Conservation (phyloP, 805 yeast species). For the Kluyveromyces dobzhanskii region DNA sequence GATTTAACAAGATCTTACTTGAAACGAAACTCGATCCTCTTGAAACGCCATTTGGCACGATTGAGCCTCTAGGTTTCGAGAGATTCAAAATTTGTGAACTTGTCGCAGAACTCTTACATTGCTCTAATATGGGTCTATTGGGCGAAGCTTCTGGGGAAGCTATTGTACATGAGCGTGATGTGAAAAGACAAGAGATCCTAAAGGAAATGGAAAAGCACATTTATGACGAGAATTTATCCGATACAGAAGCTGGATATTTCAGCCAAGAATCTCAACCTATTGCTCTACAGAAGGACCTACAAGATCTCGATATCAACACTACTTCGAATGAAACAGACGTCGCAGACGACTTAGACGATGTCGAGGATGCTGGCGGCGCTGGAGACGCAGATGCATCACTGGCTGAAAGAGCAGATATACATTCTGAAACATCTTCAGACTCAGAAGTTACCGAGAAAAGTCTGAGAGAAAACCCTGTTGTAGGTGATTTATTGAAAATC, state of each 20-base stretch:
- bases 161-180: constrained; percentile 63
- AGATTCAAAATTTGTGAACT: constrained; percentile 88
- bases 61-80: constrained; percentile 86
- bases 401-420: constrained; percentile 9
- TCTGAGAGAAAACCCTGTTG: constrained; percentile 49
- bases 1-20: constrained; percentile 53
- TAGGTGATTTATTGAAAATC: constrained; percentile 68
- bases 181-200: constrained; percentile 36
- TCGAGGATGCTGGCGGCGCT: constrained; percentile 3
- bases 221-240: constrained; percentile 4
- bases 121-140: constrained; percentile 88
- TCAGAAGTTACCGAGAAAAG: constrained; percentile 28
- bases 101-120: constrained; percentile 88
- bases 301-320: background rate
- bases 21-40: constrained; percentile 30
- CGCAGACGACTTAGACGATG: constrained; percentile 6
- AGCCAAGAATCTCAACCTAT: background rate
- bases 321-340: constrained; percentile 4
- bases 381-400: constrained; percentile 6
- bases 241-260: constrained; percentile 1
- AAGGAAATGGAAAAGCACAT: constrained; percentile 12
- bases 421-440: constrained; percentile 20
- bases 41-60: constrained; percentile 40
- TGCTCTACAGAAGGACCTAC: constrained; percentile 3
- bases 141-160: constrained; percentile 69